phyloP scores from a whole-genome alignment of 768 basidiomycete genomes.

The Trametes cingulata region DNA sequence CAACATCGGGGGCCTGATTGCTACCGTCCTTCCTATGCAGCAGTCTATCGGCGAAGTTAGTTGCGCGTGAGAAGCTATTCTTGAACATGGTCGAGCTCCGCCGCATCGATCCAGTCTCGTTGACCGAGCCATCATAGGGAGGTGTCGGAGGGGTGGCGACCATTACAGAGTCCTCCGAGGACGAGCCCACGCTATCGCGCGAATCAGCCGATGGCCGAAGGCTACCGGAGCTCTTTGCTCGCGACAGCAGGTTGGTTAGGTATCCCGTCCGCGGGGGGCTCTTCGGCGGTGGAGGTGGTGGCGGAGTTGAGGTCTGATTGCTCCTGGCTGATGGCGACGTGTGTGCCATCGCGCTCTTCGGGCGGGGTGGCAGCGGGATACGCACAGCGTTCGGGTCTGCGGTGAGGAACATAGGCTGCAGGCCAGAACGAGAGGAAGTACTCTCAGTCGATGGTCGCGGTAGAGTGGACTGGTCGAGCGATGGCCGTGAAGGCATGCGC shows the following conservation, averaged over 20 bases:
- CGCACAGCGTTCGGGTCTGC: constrained; percentile 18
- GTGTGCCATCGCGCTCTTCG: constrained; percentile 17
- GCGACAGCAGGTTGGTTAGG: constrained; percentile 37
- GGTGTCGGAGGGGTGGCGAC: constrained; percentile 61
- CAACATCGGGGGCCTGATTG: constrained; percentile 16
- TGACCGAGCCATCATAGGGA: constrained; percentile 31
- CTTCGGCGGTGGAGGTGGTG: constrained; percentile 21
- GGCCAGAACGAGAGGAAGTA: constrained; percentile 10
- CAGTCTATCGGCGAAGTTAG: constrained; percentile 28
- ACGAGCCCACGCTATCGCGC: constrained; percentile 63
- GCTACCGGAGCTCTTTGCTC: constrained; percentile 22
- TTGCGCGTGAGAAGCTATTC: constrained; percentile 29
- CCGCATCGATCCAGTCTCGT: constrained; percentile 32
- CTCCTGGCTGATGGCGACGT: not conserved
- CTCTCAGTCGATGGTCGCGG: constrained; percentile 16
- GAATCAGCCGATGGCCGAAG: constrained; percentile 38
- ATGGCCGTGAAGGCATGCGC: constrained; percentile 6
- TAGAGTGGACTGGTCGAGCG: not conserved
- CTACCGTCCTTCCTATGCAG: constrained; percentile 26
- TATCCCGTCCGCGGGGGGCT: constrained; percentile 36
- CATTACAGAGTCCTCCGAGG: constrained; percentile 66
- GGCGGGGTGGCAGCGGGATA: constrained; percentile 14
- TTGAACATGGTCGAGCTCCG: constrained; percentile 36
- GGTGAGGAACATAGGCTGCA: constrained; percentile 20
- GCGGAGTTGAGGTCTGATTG: constrained; percentile 11